Conservation (phyloP, 2,329 filamentous ascomycete genomes). For the Endoconidiophora laricicola region DNA sequence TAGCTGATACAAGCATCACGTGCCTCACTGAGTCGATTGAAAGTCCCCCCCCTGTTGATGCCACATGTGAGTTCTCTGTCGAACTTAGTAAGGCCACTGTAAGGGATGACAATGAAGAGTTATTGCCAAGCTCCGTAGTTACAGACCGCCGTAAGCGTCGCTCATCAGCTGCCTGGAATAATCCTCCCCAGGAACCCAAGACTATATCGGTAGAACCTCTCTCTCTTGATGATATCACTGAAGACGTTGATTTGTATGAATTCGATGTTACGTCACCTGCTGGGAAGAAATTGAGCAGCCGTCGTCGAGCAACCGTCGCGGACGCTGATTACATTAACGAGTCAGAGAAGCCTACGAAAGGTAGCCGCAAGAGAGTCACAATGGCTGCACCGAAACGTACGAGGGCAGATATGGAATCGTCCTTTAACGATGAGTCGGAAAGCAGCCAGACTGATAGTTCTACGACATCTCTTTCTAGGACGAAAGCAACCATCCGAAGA, state of each 20-base stretch:
- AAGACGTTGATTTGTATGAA: conserved; percentile 34
- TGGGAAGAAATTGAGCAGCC: conserved; percentile 15
- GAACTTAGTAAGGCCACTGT: neutral
- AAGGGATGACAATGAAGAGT: conserved; percentile 4
- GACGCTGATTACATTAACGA: neutral
- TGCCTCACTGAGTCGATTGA: too few species aligned
- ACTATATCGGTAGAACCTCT: neutral
- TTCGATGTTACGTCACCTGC: conserved; percentile 32
- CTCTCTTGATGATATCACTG: neutral
- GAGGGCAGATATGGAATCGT: conserved; percentile 12
- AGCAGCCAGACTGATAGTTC: conserved; percentile 7
- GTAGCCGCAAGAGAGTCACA: conserved; percentile 7
- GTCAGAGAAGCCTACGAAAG: conserved; percentile 3
- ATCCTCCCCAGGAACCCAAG: neutral
- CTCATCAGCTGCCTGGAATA: conserved; percentile 18
- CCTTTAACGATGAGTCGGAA: conserved; percentile 15
- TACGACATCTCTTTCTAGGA: neutral
- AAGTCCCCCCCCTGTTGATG: neutral
- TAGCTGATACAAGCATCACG: too few species aligned
- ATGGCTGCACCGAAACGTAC: conserved; percentile 9
- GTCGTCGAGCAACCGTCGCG: conserved; percentile 7
- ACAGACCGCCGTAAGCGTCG: conserved; percentile 27
- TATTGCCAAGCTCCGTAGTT: conserved; percentile 20
- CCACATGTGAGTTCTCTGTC: neutral
- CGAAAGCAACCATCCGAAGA: conserved; percentile 7